Evolutionary conservation across 2,329 filamentous ascomycete species (phyloP).

Genomic region (Beauveria sp.): DNA sequence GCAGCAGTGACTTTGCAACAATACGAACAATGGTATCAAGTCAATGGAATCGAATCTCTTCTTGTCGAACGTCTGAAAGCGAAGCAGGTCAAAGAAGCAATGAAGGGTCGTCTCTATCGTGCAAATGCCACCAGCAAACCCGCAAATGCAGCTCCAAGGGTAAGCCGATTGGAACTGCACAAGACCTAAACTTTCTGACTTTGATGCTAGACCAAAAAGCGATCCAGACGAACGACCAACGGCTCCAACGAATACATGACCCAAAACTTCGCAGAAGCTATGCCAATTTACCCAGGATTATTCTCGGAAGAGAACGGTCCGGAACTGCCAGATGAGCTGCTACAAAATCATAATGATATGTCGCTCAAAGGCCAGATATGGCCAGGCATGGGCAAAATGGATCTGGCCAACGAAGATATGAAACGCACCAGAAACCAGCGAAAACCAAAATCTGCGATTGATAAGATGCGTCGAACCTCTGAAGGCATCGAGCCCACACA

Average conservation of each 20-base stretch:
- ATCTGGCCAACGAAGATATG: constrained; percentile 67
- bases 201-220: constrained; percentile 22
- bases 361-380: constrained; percentile 64
- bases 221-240: constrained; percentile 18
- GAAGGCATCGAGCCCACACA: constrained; percentile 56
- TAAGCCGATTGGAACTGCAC: constrained; percentile 8
- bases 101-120: constrained; percentile 41
- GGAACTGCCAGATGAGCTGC: constrained; percentile 21
- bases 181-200: background rate
- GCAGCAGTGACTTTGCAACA: constrained; percentile 54
- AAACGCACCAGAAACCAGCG: constrained; percentile 70
- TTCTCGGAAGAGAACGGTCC: constrained; percentile 22
- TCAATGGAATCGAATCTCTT: constrained; percentile 61
- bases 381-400: constrained; percentile 76
- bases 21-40: constrained; percentile 73
- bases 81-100: constrained; percentile 61
- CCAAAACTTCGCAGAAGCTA: constrained; percentile 21
- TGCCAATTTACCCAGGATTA: constrained; percentile 22
- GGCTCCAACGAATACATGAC: constrained; percentile 19
- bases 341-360: constrained; percentile 20
- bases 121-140: constrained; percentile 18
- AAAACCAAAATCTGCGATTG: constrained; percentile 64
- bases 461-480: constrained; percentile 58
- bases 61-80: constrained; percentile 70
- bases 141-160: constrained; percentile 12